Evolutionary conservation across 495 filamentous ascomycete genomes (phyloP), one percentile per base, ranked within the genome.

Genomic region (Choiromyces venosus): DNA sequence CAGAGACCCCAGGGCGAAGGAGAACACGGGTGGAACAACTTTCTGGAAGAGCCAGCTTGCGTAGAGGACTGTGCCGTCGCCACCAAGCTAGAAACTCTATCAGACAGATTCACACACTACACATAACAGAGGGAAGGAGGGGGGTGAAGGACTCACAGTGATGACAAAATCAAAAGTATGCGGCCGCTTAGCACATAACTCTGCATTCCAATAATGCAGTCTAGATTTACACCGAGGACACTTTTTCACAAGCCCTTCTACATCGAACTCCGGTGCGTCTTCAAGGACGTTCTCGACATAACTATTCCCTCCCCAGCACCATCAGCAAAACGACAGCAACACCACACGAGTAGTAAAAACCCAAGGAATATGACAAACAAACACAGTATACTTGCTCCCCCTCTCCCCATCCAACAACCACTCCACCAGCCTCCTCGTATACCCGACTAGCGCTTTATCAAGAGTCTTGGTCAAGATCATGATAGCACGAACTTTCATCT

Each of bases 401-500:
- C 93, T 96, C 73, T 77, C 74, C 3, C 66, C 74, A 8, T 86
- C 88, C 66, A 99, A 85, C 9, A 99, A 85, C 92, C 93, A 99
- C 77, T 90, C 87, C 21, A 93, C 84, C 67, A 99, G 84, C 78
- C 96, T 91, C 65, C 93, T 89, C 0, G 95, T 99, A 78, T 97
- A 84, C 73, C 88, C 85, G 18, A 98, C 92, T 46, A 99, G 85
- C 61, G 89, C 87, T 78, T 97, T 97, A 82, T 99, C 96, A 65
- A 92, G 87, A 36, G 96, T 93, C 83, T 98, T 99, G 72, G 96
- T 99, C 38, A 99, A 88, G 76, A 99, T 93, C 93, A 99, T 96
- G 72, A 99, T 88, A 82, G 90, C 97, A 72, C 87, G 87, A 42
- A 97, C 93, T 1, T 92, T 93, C 67, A 92, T 88, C 81, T 90